Percentiles rank a stretch among this genome's conserved stretches.
Evolutionary conservation across 768 basidiomycete species (phyloP).

Genomic region (Rhodotorula paludigena): DNA sequence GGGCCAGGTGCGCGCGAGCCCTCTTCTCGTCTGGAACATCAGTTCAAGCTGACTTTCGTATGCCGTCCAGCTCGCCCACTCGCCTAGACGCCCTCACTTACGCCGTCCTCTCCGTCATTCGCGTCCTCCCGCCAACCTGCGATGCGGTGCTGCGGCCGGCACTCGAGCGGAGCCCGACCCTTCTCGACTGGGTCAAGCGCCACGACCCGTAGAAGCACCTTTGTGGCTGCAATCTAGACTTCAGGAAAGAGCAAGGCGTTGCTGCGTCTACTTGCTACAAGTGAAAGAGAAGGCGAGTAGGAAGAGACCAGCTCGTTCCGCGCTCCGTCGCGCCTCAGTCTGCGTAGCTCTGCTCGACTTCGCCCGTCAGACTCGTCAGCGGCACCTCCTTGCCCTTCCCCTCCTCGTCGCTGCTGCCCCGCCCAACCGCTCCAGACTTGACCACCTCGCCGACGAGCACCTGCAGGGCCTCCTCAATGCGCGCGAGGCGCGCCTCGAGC

Average conservation of each 20-base stretch:
- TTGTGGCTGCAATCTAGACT: no score
- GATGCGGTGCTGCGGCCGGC: conserved; percentile 14
- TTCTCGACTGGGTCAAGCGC: conserved; percentile 13
- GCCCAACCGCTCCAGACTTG: neutral
- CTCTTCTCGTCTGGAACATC: no score
- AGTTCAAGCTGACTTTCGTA: neutral
- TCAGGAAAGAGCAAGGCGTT: no score
- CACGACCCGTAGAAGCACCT: conserved; percentile 29
- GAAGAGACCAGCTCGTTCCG: neutral
- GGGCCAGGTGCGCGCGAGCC: conserved; percentile 2
- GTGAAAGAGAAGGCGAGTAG: neutral
- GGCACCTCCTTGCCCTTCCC: conserved; percentile 2
- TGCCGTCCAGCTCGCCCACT: conserved; percentile 8
- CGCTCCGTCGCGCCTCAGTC: no score
- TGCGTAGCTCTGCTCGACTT: conserved; percentile 8
- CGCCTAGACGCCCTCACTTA: conserved; percentile 24
- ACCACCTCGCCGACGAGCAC: conserved; percentile 30
- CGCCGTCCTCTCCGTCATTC: conserved; percentile 22
- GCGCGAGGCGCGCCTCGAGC: conserved; percentile 6
- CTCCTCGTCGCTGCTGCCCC: neutral
- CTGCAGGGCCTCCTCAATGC: conserved; percentile 30
- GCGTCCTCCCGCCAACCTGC: conserved; percentile 17
- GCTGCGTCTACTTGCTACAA: no score
- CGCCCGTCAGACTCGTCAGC: conserved; percentile 11
- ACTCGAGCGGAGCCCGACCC: conserved; percentile 23